These are phyloP conservation scores for Aspergillus sojae DNA, from an alignment of 2,329 filamentous ascomycete genomes.

Conservation along the genomic window DNA sequence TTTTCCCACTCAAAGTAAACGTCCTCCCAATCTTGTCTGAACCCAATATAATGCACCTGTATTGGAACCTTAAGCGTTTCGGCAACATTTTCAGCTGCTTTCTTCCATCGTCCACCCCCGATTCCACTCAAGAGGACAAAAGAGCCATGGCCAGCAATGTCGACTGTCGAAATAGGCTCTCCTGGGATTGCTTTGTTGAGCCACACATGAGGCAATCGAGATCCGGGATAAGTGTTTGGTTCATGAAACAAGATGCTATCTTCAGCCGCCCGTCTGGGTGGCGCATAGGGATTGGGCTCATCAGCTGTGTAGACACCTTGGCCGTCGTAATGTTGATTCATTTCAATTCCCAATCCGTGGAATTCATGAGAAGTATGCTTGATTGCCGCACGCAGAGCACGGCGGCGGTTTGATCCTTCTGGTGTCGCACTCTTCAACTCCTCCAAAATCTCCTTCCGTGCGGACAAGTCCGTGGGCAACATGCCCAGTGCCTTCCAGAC, in stretches of 20 bases:
- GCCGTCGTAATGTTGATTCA: constrained; percentile 60
- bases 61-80: constrained; percentile 51
- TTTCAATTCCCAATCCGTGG: constrained; percentile 60
- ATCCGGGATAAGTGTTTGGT: constrained; percentile 60
- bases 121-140: constrained; percentile 58
- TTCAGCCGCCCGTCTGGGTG: constrained; percentile 27
- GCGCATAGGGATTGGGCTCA: constrained; percentile 33
- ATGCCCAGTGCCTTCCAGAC: constrained; percentile 53
- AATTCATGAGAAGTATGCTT: constrained; percentile 52
- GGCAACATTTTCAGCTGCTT: constrained; percentile 48
- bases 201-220: constrained; percentile 65
- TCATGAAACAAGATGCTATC: constrained; percentile 50
- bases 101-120: constrained; percentile 59
- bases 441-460: no score
- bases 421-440: no score
- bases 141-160: constrained; percentile 59
- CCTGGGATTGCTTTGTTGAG: constrained; percentile 54
- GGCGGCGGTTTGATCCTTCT: no score
- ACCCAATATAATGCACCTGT: constrained; percentile 57
- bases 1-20: constrained; percentile 63
- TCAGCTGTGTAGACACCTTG: constrained; percentile 50
- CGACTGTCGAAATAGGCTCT: constrained; percentile 58
- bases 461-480: constrained; percentile 35
- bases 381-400: constrained; percentile 30
- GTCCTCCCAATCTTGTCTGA: constrained; percentile 62